Percentiles rank a stretch among this genome's conserved stretches.
phyloP scores from a whole-genome alignment of 2,329 filamentous ascomycete species.

The Colletotrichum sansevieriae region DNA sequence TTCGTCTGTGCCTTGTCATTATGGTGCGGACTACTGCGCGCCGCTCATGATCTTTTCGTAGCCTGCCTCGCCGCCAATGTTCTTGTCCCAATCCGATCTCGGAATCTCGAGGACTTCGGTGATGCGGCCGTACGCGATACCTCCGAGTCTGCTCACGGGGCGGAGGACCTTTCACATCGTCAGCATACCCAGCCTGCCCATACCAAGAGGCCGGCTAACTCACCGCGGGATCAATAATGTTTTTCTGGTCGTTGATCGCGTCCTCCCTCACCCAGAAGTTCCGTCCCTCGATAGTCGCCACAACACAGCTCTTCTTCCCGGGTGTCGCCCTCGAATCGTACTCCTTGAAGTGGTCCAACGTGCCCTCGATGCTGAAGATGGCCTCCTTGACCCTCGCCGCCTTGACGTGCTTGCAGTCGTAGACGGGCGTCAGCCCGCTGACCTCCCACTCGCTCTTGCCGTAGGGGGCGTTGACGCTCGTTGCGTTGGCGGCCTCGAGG shows the following conservation, averaged over 20 bases:
- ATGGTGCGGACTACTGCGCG: constrained; percentile 47
- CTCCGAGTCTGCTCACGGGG: constrained; percentile 84
- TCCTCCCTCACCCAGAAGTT: constrained; percentile 93
- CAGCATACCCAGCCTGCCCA: not conserved
- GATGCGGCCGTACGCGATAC: constrained; percentile 84
- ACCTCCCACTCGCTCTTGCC: constrained; percentile 75
- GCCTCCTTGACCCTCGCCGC: constrained; percentile 84
- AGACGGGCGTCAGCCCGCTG: constrained; percentile 77
- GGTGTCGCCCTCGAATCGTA: constrained; percentile 80
- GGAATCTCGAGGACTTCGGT: constrained; percentile 80
- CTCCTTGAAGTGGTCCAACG: constrained; percentile 79
- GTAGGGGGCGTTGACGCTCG: constrained; percentile 81
- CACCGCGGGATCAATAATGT: constrained; percentile 78
- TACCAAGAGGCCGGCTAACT: constrained; percentile 46
- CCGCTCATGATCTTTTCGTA: constrained; percentile 68
- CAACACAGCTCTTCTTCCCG: constrained; percentile 79
- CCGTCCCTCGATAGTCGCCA: constrained; percentile 85
- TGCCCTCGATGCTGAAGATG: constrained; percentile 85
- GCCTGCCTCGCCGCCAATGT: constrained; percentile 66
- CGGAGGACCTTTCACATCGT: constrained; percentile 68
- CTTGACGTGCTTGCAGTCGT: constrained; percentile 74
- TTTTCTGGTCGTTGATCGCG: constrained; percentile 83
- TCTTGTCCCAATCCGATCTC: constrained; percentile 69
- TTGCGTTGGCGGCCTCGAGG: constrained; percentile 89
- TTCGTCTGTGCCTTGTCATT: not conserved